These are phyloP conservation scores for Rhododendron ferrugineum DNA, from an alignment of 148 eudicot species.

Conservation along the genomic window DNA sequence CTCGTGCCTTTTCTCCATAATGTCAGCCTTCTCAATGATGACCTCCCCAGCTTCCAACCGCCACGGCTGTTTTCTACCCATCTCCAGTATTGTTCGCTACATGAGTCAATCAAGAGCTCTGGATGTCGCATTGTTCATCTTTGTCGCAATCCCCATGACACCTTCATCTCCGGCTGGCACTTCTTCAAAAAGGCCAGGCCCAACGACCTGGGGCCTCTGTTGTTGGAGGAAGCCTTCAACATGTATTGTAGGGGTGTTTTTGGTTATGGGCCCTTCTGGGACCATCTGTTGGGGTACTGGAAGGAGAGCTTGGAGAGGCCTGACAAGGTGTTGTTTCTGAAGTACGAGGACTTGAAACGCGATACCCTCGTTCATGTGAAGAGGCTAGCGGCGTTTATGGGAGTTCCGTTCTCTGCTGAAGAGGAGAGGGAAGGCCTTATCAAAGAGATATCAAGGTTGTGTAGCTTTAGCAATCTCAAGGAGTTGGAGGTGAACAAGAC, in stretches of 20 bases:
- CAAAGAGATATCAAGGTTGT: neutral
- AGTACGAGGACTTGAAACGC: neutral
- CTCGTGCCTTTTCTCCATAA: neutral
- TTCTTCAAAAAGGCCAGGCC: neutral
- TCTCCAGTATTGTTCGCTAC: neutral
- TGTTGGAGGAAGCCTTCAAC: neutral
- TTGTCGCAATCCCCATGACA: neutral
- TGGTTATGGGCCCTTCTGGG: neutral
- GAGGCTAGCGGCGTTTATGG: neutral
- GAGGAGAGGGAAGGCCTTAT: constrained; percentile 4
- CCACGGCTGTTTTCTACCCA: neutral
- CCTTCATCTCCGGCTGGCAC: neutral
- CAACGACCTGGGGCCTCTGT: neutral
- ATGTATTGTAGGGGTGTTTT: neutral
- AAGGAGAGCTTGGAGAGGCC: constrained; percentile 3
- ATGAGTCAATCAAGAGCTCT: neutral
- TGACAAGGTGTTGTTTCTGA: neutral
- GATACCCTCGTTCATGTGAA: neutral
- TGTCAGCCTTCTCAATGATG: neutral
- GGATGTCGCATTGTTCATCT: neutral
- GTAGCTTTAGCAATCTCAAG: constrained; percentile 4
- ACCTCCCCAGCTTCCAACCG: neutral
- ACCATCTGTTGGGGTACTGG: constrained; percentile 2
- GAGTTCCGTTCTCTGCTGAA: neutral
- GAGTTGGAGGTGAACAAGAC: neutral